These are phyloP conservation scores for Mrakia hoshinonis DNA, from an alignment of 768 basidiomycete genomes.

Conservation along the genomic window DNA sequence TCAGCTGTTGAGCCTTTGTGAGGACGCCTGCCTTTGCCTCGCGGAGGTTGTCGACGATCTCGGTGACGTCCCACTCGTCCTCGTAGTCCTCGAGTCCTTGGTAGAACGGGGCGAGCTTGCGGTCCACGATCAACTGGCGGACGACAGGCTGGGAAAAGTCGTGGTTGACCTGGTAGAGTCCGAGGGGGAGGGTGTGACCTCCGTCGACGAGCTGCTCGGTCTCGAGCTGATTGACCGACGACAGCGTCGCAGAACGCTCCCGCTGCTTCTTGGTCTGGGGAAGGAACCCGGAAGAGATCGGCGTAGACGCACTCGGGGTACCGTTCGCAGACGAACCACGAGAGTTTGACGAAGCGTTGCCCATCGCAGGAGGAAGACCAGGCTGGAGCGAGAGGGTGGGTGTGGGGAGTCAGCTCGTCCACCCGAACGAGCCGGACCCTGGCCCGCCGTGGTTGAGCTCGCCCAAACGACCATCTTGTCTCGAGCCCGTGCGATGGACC, in stretches of 20 bases:
- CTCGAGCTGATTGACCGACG: conserved; percentile 35
- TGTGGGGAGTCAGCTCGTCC: conserved; percentile 7
- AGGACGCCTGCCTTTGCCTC: conserved; percentile 49
- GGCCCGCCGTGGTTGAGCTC: too few species aligned
- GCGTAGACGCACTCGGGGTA: background rate
- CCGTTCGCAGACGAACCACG: background rate
- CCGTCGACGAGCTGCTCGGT: conserved; percentile 78
- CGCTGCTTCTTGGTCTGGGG: conserved; percentile 23
- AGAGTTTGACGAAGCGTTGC: conserved; percentile 61
- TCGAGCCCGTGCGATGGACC: too few species aligned
- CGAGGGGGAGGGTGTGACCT: conserved; percentile 69
- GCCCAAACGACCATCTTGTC: too few species aligned
- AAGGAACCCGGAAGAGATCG: background rate
- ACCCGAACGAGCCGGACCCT: too few species aligned
- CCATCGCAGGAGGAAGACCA: conserved; percentile 49
- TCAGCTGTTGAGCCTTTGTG: conserved; percentile 42
- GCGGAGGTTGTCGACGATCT: conserved; percentile 71
- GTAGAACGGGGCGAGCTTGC: conserved; percentile 90
- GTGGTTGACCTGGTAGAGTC: conserved; percentile 57
- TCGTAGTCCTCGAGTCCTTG: conserved; percentile 89
- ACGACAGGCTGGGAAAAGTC: conserved; percentile 88
- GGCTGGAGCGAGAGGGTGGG: background rate
- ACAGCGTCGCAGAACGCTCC: conserved; percentile 24
- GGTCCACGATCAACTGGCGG: conserved; percentile 75
- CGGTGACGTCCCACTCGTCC: conserved; percentile 78